These are phyloP conservation scores for Epithele typhae DNA, from an alignment of 768 basidiomycete species.

Conservation along the genomic window DNA sequence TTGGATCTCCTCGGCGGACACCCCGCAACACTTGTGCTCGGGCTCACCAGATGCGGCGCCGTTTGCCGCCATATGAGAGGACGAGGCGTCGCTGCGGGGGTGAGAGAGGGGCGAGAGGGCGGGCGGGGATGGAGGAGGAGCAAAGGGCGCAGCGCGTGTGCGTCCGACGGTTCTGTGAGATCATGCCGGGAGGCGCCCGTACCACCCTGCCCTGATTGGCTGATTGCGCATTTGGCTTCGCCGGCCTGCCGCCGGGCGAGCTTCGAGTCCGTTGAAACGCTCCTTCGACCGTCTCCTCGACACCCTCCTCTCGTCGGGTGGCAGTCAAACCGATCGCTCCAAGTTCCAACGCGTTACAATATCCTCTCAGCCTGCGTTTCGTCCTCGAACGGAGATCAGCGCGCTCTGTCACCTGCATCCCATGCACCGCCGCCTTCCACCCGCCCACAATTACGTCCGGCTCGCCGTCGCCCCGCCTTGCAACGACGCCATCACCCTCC, in stretches of 20 bases:
- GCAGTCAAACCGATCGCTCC: background rate
- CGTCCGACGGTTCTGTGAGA: no score
- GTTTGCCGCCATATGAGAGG: slow-evolving; percentile 4
- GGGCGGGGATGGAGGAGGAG: background rate
- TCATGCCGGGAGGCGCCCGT: no score
- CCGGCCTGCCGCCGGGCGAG: no score
- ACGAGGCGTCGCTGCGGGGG: background rate
- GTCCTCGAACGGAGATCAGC: background rate
- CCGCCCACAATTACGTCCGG: slow-evolving; percentile 42
- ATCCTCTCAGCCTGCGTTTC: background rate
- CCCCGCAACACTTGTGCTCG: slow-evolving; percentile 39
- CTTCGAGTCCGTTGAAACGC: no score
- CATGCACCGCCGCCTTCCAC: slow-evolving; percentile 2
- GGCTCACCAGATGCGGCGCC: slow-evolving; percentile 1
- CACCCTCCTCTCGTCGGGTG: background rate
- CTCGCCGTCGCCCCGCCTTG: slow-evolving; percentile 37
- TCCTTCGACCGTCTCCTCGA: no score
- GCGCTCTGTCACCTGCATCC: background rate
- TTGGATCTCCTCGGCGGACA: slow-evolving; percentile 52
- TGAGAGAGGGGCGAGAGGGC: background rate
- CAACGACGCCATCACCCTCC: slow-evolving; percentile 40
- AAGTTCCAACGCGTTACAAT: background rate
- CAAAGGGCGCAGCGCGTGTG: no score
- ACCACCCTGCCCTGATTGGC: no score
- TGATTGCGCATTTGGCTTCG: no score